These are phyloP conservation scores for Aspergillus piperis DNA, from an alignment of 2,329 filamentous ascomycete genomes.

Conservation along the genomic window DNA sequence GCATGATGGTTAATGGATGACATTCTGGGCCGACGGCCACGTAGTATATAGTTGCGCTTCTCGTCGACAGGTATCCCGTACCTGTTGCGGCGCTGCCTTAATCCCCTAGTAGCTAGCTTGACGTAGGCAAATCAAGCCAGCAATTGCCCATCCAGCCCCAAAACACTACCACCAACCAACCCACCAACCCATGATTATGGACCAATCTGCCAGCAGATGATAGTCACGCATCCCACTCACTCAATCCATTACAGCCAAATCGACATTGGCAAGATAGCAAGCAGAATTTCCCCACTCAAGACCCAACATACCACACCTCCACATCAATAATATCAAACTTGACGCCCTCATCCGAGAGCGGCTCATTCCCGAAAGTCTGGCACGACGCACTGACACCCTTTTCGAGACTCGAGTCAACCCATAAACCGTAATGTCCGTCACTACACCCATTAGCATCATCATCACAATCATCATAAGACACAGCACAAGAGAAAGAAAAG, in stretches of 20 bases:
- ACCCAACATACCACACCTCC: slow-evolving; percentile 88
- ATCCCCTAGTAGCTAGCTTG: background rate
- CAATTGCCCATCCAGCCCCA: background rate
- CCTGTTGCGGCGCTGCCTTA: background rate
- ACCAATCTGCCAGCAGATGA: slow-evolving; percentile 2
- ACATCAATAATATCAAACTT: slow-evolving; percentile 91
- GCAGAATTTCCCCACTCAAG: slow-evolving; percentile 23
- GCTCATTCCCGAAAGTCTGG: slow-evolving; percentile 93
- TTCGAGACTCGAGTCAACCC: slow-evolving; percentile 85
- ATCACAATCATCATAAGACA: no score
- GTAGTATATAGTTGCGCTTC: background rate
- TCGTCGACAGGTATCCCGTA: background rate
- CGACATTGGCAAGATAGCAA: background rate
- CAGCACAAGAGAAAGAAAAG: no score
- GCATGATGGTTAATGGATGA: background rate
- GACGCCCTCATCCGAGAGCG: slow-evolving; percentile 84
- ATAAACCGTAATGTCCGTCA: slow-evolving; percentile 88
- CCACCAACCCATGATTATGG: background rate
- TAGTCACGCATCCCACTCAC: background rate
- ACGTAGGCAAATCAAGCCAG: background rate
- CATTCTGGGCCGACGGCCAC: background rate
- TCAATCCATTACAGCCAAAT: background rate
- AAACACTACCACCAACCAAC: background rate
- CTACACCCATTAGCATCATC: slow-evolving; percentile 11
- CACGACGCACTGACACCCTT: slow-evolving; percentile 80